Evolutionary conservation across 129 eudicot species (phyloP).

Genomic region (Arctium minus): DNA sequence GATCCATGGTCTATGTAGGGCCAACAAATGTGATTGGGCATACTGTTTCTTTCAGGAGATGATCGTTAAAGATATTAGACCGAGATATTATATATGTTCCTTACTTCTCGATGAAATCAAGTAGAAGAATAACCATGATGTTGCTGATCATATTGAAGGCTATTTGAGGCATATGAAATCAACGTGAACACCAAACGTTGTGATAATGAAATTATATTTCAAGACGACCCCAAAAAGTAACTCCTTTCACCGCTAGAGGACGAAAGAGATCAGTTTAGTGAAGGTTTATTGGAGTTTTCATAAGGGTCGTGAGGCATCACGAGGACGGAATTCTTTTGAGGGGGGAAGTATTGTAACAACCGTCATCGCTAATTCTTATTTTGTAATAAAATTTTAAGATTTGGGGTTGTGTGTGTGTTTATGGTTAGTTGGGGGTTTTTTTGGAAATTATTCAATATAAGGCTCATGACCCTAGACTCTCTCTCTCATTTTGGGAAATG

Average conservation of each 20-base stretch:
- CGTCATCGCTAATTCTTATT: too few species aligned
- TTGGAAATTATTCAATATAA: too few species aligned
- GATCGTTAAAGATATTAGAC: conserved; percentile 60
- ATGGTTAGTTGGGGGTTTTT: too few species aligned
- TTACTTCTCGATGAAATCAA: conserved; percentile 60
- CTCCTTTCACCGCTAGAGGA: not conserved
- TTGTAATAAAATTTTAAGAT: too few species aligned
- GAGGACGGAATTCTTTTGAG: too few species aligned
- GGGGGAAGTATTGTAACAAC: too few species aligned
- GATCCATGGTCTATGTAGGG: conserved; percentile 80
- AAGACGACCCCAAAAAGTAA: conserved; percentile 1
- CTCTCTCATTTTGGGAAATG: too few species aligned
- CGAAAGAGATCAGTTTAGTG: too few species aligned
- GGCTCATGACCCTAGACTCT: too few species aligned
- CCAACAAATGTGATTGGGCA: conserved; percentile 55
- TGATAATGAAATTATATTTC: conserved; percentile 10
- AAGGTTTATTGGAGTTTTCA: too few species aligned
- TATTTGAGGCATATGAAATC: conserved; percentile 67
- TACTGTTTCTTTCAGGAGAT: conserved; percentile 56
- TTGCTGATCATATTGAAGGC: conserved; percentile 55
- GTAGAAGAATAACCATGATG: conserved; percentile 46
- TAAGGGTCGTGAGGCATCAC: too few species aligned
- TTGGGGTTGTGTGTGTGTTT: too few species aligned
- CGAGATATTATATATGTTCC: conserved; percentile 61
- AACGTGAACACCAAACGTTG: conserved; percentile 10